Percentiles rank a stretch among this genome's conserved stretches.
Evolutionary conservation across 2,329 filamentous ascomycete species (phyloP).

Genomic region (Xylariaceae sp.): DNA sequence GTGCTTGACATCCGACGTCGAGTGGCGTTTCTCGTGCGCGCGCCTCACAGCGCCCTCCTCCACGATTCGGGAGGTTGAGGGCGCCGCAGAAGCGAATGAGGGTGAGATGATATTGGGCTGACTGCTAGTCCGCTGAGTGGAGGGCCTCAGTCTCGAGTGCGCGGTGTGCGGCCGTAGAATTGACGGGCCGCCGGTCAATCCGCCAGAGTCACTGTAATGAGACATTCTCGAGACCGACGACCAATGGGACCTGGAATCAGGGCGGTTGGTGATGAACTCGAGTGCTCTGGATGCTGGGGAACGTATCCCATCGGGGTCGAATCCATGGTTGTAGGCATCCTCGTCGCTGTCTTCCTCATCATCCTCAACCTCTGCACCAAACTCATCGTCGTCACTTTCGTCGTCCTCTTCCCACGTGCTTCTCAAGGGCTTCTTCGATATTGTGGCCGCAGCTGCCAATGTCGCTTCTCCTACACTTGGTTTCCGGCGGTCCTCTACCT

Average conservation of each 20-base stretch:
- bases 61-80: conserved; percentile 18
- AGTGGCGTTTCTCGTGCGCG: conserved; percentile 40
- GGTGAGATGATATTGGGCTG: conserved; percentile 35
- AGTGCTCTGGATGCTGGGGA: conserved; percentile 42
- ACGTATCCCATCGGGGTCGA: conserved; percentile 30
- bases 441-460: conserved; percentile 24
- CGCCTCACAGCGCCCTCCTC: conserved; percentile 28
- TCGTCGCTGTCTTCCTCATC: conserved; percentile 27
- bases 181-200: conserved; percentile 24
- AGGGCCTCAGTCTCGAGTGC: conserved; percentile 40
- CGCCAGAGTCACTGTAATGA: conserved; percentile 16
- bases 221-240: conserved; percentile 29
- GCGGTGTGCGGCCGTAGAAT: conserved; percentile 45
- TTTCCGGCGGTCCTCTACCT: conserved; percentile 45
- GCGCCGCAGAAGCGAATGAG: conserved; percentile 14
- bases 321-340: conserved; percentile 26
- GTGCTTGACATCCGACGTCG: conserved; percentile 47
- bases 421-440: conserved; percentile 29
- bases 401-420: conserved; percentile 47
- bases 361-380: conserved; percentile 27
- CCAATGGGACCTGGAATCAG: conserved; percentile 25
- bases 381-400: conserved; percentile 35
- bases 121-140: conserved; percentile 38
- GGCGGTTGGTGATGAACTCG: conserved; percentile 41
- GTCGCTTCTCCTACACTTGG: too few species aligned